These are phyloP conservation scores for Podila clonocystis DNA, from an alignment of 192 early-diverging fungal species.

Conservation along the genomic window DNA sequence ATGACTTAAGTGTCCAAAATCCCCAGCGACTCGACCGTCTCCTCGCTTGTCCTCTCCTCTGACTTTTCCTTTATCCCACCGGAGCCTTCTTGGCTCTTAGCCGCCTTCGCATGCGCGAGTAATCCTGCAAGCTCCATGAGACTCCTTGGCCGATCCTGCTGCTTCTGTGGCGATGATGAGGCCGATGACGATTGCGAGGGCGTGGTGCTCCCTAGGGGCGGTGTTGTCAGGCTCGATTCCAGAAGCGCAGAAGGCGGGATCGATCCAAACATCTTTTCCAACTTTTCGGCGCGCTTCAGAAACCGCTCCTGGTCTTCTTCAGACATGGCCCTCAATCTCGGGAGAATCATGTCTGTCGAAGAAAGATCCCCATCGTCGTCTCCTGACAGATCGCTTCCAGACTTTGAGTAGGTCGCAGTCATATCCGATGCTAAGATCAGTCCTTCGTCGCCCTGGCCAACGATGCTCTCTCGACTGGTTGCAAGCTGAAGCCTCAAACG, in stretches of 20 bases:
- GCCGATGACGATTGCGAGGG: not conserved
- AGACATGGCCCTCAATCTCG: constrained; percentile 32
- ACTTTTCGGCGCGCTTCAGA: constrained; percentile 44
- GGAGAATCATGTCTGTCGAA: constrained; percentile 9
- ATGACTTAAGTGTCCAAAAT: too few species aligned
- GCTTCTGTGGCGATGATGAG: not conserved
- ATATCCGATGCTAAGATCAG: not conserved
- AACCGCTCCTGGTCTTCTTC: constrained; percentile 43
- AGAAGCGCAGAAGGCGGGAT: constrained; percentile 34
- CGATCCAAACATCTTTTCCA: constrained; percentile 54
- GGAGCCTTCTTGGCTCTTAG: too few species aligned
- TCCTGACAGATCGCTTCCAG: not conserved
- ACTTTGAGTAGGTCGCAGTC: not conserved
- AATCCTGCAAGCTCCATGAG: not conserved
- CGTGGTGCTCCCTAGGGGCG: not conserved
- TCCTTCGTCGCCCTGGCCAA: not conserved
- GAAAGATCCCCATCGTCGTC: not conserved
- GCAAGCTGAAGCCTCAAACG: not conserved
- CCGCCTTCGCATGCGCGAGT: not conserved
- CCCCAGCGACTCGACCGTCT: too few species aligned
- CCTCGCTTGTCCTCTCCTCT: too few species aligned
- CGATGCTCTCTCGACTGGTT: not conserved
- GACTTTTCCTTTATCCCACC: too few species aligned
- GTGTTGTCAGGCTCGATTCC: constrained; percentile 5
- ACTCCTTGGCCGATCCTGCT: not conserved